Base-by-base conservation (phyloP, 108 stramenopile genomes). In the Chaetoceros tenuissimus region DNA sequence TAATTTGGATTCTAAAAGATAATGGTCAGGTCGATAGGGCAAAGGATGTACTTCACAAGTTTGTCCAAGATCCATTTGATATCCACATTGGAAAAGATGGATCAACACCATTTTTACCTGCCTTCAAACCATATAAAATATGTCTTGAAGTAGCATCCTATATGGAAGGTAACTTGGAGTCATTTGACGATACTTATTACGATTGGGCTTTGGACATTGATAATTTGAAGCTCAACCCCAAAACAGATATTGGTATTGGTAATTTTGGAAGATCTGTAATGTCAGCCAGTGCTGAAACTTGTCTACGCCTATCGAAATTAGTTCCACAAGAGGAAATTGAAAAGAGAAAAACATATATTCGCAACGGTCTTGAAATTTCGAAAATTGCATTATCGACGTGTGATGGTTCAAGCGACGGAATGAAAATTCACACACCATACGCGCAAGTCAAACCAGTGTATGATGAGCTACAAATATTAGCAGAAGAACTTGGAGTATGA, bases 191-290 rank as follows among this genome's bases (percentile, higher is more conserved):
- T 18, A 75, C 75, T 46, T 78, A 74, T 23, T 43, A 53, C 17
- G 73, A 58, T 19, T 86, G 81, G 81, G 81, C 73, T 24, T 43
- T 73, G 23, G 77, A 76, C 30, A 64, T 64, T 1, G 61, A 67
- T 2, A 80, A 69, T 48, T 26, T 27, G 23, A 13, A 27, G 10
- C 27, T 10, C 18, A 21, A 3, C 53, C 23, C 5, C 13, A 27
- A 3, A 25, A 53, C 27, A 5, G 17, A 75, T 46, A 48, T 20
- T 25, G 24, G 18, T 2, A 64, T 62, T 21, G 62, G 65, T 7
- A 55, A 44, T 43, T 26, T 71, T 21, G 62, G 63, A 29, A 50
- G 74, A 31, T 59, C 43, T 22, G 61, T 58, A 20, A 64, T 66
- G 46, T 71, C 69, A 1, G 48, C 71, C 0, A 48, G 52, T 43